Evolutionary conservation across 192 early-diverging fungal genomes (phyloP), one percentile per base, ranked within the genome.

Genomic region (Spizellomyces punctatus): DNA sequence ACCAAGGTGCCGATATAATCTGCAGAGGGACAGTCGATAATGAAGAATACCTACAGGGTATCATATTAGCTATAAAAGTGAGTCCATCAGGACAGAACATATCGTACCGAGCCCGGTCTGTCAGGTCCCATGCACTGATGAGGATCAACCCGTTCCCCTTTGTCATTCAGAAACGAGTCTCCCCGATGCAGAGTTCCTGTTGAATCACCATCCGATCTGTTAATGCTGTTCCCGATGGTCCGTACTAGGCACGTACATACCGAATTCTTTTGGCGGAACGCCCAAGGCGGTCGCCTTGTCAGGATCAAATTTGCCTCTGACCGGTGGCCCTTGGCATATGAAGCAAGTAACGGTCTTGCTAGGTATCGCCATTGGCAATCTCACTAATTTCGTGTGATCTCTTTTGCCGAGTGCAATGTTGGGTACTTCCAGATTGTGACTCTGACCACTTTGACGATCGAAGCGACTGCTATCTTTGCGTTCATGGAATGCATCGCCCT

Each of bases 301-400:
- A 9, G 86, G 77, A 64, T 92, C 82, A 74, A 98, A 95, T 70
- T 95, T 96, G 22, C 94, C 93, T 0, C 83, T 86, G 42, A 90
- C 83, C 6, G 80, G 81, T 1, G 93, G 91, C 0, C 92, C 90
- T 67, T 87, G 83, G 67, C 89, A 89, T 10, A 95, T 90, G 58
- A 93, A 97, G 64, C 84, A 86, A 49, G 94, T 66, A 4, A 57
- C 55, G 94, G 55, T 57, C 21, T 50, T 19, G 54, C 59, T 43
- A 81, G 36, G 78, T 82, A 42, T 80, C 22, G 9, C 91, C 91
- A 0, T 86, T 86, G 46, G 85, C 45, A 42, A 84, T 36, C 27
- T 36, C 2, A 57, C 63, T 14, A 72, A 16, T 17, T 65, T 54
- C n/a, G 19, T 17, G 44, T 65, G 63, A 56, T 72, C 54, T 55